A percentile compares a stretch with the other conserved stretches of the same genome.
These are phyloP conservation scores for Rutstroemia sp. DNA, from an alignment of 2,329 filamentous ascomycete genomes.

Conservation along the genomic window DNA sequence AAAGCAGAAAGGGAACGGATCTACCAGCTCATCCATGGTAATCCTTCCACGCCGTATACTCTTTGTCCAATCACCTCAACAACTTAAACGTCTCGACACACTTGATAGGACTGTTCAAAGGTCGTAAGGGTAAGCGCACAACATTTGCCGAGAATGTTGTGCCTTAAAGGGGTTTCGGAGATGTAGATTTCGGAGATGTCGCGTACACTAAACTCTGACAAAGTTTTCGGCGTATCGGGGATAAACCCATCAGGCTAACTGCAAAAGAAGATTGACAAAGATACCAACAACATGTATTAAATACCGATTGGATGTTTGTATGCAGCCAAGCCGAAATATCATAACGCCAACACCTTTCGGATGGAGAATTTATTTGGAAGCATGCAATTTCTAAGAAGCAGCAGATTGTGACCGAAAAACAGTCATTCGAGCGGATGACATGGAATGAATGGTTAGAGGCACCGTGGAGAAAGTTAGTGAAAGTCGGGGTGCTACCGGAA, in stretches of 20 bases:
- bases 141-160: not conserved
- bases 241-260: not conserved
- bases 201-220: conserved; percentile 4
- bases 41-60: not conserved
- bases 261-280: not conserved
- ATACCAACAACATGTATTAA: not conserved
- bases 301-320: not conserved
- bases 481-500: not conserved
- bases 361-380: too few species aligned
- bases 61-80: not conserved
- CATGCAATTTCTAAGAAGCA: too few species aligned
- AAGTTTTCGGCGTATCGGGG: conserved; percentile 1
- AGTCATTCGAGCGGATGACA: too few species aligned
- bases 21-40: not conserved
- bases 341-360: too few species aligned
- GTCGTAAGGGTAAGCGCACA: not conserved
- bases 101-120: not conserved
- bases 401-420: too few species aligned
- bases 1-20: conserved; percentile 1
- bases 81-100: not conserved
- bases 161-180: conserved; percentile 4
- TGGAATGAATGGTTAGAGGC: not conserved
- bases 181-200: conserved; percentile 2
- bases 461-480: not conserved
- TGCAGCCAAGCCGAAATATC: too few species aligned